Percentiles rank a stretch among this genome's conserved stretches.
These are phyloP conservation scores for Asterophora lycoperdoides DNA, from an alignment of 768 basidiomycete species.

Conservation along the genomic window DNA sequence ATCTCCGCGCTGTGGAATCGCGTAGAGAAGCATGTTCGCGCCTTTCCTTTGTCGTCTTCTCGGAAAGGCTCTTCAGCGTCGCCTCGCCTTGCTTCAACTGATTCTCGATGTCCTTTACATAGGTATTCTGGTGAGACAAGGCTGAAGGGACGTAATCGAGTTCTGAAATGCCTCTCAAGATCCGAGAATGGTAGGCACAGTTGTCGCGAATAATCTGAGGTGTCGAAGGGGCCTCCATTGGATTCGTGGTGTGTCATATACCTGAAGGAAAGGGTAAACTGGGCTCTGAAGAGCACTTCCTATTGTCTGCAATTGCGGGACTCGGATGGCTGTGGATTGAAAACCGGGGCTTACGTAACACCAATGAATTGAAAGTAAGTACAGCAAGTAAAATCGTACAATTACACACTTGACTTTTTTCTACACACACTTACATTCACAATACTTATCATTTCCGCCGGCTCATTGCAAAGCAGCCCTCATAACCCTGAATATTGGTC, in stretches of 20 bases:
- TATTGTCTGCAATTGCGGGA: too few relatives aligned
- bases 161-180: slow-evolving; percentile 30
- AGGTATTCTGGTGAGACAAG: slow-evolving; percentile 30
- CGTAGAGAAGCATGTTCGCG: slow-evolving; percentile 39
- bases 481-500: slow-evolving; percentile 62
- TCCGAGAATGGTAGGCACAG: slow-evolving; percentile 33
- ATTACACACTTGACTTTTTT: background rate
- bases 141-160: slow-evolving; percentile 39
- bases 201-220: slow-evolving; percentile 33
- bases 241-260: too few relatives aligned
- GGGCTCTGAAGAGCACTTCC: too few relatives aligned
- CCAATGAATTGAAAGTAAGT: too few relatives aligned
- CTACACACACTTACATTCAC: background rate
- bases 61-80: slow-evolving; percentile 25
- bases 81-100: slow-evolving; percentile 22
- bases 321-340: too few relatives aligned
- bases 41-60: slow-evolving; percentile 41
- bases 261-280: too few relatives aligned
- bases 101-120: slow-evolving; percentile 31
- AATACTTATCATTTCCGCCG: slow-evolving; percentile 48
- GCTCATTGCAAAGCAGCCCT: slow-evolving; percentile 81
- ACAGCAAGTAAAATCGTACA: background rate
- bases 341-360: too few relatives aligned
- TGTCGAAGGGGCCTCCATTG: slow-evolving; percentile 19
- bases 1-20: slow-evolving; percentile 35